Conservation (phyloP, 2,329 filamentous ascomycete species). For the Tothia fuscella region DNA sequence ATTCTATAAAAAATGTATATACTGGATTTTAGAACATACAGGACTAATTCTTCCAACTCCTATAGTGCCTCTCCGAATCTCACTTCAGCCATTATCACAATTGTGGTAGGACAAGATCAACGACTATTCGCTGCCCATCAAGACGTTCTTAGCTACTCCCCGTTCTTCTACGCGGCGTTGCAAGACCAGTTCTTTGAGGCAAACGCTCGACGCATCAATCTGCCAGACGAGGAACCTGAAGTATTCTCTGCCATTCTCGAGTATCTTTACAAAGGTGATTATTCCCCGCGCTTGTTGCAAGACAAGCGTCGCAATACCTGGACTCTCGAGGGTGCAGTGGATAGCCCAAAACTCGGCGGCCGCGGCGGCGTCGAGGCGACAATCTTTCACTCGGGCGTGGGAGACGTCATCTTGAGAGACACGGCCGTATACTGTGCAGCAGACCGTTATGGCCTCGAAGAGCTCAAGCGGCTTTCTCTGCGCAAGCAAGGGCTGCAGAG, state of each 20-base stretch:
- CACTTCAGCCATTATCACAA: conserved; percentile 68
- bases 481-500: conserved; percentile 90
- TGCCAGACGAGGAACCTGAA: conserved; percentile 74
- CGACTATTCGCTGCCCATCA: conserved; percentile 92
- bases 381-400: conserved; percentile 63
- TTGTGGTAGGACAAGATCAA: conserved; percentile 72
- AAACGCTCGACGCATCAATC: conserved; percentile 61
- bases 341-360: conserved; percentile 40
- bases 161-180: conserved; percentile 66
- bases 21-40: conserved; percentile 1
- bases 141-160: conserved; percentile 75
- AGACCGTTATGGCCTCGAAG: conserved; percentile 80
- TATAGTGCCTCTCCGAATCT: conserved; percentile 34
- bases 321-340: conserved; percentile 66
- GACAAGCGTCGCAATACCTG: conserved; percentile 78
- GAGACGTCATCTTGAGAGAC: conserved; percentile 73
- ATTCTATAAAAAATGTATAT: neutral
- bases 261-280: conserved; percentile 95
- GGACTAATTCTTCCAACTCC: neutral
- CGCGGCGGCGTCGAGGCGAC: conserved; percentile 54
- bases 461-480: conserved; percentile 81
- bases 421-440: conserved; percentile 91
- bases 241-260: conserved; percentile 89
- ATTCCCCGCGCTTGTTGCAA: conserved; percentile 79
- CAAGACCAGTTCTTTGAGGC: conserved; percentile 58